phyloP scores from a whole-genome alignment of 1,139 yeast species.

The Kurtzmaniella natalensis region DNA sequence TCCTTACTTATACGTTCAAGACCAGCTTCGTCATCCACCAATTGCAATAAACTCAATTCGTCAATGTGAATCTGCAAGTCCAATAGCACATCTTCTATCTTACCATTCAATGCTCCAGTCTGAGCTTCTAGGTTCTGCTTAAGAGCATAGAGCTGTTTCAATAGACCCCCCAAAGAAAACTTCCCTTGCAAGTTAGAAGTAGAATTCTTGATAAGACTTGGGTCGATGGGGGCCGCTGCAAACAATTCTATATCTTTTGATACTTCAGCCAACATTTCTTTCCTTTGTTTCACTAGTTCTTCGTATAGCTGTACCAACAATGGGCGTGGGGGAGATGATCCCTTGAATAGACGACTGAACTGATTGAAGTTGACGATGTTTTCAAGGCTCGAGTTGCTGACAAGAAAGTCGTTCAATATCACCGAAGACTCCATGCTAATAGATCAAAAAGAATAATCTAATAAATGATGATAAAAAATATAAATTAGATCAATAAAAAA shows the following conservation, averaged over 20 bases:
- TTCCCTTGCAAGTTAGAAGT: conserved; percentile 3
- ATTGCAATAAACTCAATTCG: conserved; percentile 17
- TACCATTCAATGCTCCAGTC: conserved; percentile 11
- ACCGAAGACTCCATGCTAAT: conserved; percentile 13
- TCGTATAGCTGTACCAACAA: conserved; percentile 15
- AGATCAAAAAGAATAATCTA: no score
- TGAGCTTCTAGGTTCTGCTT: conserved; percentile 11
- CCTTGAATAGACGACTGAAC: conserved; percentile 11
- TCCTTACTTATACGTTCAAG: conserved; percentile 9
- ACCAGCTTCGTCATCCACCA: conserved; percentile 12
- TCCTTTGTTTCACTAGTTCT: conserved; percentile 19
- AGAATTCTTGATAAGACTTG: neutral
- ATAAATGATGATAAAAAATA: no score
- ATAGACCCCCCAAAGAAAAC: conserved; percentile 13
- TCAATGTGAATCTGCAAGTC: conserved; percentile 16
- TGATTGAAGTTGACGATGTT: conserved; percentile 9
- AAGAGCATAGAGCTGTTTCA: conserved; percentile 13
- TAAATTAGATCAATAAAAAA: no score
- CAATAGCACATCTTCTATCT: conserved; percentile 13
- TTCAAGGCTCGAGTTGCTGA: conserved; percentile 10
- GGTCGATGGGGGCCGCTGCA: conserved; percentile 2
- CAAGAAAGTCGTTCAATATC: conserved; percentile 12
- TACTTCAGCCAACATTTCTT: conserved; percentile 10
- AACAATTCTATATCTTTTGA: conserved; percentile 17
- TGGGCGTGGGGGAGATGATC: conserved; percentile 1